These are phyloP conservation scores for Fremontodendron californicum DNA, from an alignment of 345 rosid genomes.

Conservation along the genomic window DNA sequence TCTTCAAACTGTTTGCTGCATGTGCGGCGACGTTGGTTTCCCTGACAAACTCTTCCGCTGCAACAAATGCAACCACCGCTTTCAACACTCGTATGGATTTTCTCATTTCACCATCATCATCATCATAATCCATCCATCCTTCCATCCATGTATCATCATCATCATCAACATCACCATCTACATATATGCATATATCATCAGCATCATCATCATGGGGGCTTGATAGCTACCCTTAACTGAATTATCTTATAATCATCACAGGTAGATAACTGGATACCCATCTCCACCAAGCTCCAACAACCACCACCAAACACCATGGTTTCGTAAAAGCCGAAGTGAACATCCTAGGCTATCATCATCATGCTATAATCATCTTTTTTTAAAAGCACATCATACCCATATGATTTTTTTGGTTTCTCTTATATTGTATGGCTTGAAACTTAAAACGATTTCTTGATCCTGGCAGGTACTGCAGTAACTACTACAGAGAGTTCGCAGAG, in stretches of 20 bases:
- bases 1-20: constrained; percentile 76
- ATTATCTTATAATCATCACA: constrained; percentile 16
- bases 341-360: constrained; percentile 3
- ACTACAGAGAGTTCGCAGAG: constrained; percentile 59
- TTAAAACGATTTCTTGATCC: constrained; percentile 7
- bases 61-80: constrained; percentile 77
- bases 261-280: constrained; percentile 15
- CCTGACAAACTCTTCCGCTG: constrained; percentile 95
- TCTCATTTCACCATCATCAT: neutral
- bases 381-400: neutral
- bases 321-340: constrained; percentile 12
- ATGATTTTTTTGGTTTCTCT: neutral
- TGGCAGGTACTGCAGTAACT: constrained; percentile 85
- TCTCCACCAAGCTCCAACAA: constrained; percentile 18
- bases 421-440: neutral
- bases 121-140: neutral
- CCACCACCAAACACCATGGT: constrained; percentile 18
- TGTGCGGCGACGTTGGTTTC: constrained; percentile 99
- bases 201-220: constrained; percentile 10
- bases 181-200: constrained; percentile 2
- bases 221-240: constrained; percentile 31
- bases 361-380: neutral
- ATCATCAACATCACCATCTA: constrained; percentile 11
- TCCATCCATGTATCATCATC: neutral
- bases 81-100: constrained; percentile 77